Conservation (phyloP, 371 early-diverging fungal genomes). For the Haplosporangium sp. region DNA sequence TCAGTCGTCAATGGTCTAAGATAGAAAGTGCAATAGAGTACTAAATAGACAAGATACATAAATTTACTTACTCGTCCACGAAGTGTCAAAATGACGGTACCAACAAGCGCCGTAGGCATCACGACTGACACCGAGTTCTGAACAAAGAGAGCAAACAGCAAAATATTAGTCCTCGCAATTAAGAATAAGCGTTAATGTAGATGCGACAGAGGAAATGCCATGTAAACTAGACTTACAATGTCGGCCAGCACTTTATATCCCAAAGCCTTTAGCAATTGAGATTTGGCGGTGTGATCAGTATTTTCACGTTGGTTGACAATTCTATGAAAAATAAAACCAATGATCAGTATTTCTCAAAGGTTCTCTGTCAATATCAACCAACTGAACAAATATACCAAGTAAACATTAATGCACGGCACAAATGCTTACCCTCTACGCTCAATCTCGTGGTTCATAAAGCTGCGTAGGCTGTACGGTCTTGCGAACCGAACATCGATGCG, state of each 20-base stretch:
- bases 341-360: constrained; percentile 51
- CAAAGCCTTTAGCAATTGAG: constrained; percentile 45
- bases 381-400: neutral
- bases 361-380: too few species aligned
- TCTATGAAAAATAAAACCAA: constrained; percentile 15
- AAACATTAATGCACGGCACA: neutral
- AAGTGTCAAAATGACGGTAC: constrained; percentile 84
- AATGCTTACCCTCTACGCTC: constrained; percentile 61
- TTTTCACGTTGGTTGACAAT: constrained; percentile 32
- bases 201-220: neutral
- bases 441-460: constrained; percentile 73
- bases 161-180: constrained; percentile 18
- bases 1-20: neutral
- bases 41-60: neutral
- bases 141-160: neutral
- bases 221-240: constrained; percentile 63
- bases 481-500: constrained; percentile 84
- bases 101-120: constrained; percentile 89
- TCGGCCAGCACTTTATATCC: constrained; percentile 72
- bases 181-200: neutral
- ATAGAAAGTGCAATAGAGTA: too few species aligned
- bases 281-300: constrained; percentile 23
- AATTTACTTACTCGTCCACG: constrained; percentile 74
- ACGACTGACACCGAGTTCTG: constrained; percentile 77
- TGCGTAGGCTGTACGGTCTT: constrained; percentile 77